Evolutionary conservation across 2,329 filamentous ascomycete species (phyloP), one percentile per base, ranked within the genome.

Genomic region (Ascochyta viciae-villosae): DNA sequence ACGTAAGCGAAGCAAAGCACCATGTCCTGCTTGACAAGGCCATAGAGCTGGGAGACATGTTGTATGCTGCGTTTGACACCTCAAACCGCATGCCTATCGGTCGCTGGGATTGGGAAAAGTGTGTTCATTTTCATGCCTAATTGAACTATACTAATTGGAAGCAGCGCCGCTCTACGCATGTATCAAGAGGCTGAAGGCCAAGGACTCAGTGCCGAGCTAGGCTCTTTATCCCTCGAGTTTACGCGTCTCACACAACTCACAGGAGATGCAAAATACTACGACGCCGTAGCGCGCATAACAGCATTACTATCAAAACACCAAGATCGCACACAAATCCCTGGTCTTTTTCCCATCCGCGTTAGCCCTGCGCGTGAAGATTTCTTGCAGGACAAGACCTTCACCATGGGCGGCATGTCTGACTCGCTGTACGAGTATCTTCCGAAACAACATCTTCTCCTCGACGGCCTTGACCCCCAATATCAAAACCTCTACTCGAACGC

Each of bases 391-490:
- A 61, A 64, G 1, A 65, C 64, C 0, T 87, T 82, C 65, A 82
- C 82, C 0, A 76, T 87, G 58, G 83, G 84, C 15, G 82, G 79
- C 16, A 81, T 83, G 78, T 78, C 81, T 2, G 83, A 86, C 68
- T 85, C 82, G 7, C 73, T 83, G 0, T 86, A 85, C 63, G 84
- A 86, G 62, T 85, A 85, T 60, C 71, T 87, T 13, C 82, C 83
- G 0, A 85, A 87, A 70, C 67, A 93, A 78, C 89, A 89, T 68
- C 77, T 95, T 12, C 83, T 96, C 5, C 83, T 96, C 2, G 90
- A 91, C 54, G 92, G 92, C 0, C 81, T 87, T 1, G 85, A 88
- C 60, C 77, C 82, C 27, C 90, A 92, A 71, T 96, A 96, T 74
- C 81, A 83, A 58, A 83, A 82, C 19, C 84, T 96, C 76, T 92